These are phyloP conservation scores for Lipomyces sp. DNA, from an alignment of 805 yeast species.

Conservation along the genomic window DNA sequence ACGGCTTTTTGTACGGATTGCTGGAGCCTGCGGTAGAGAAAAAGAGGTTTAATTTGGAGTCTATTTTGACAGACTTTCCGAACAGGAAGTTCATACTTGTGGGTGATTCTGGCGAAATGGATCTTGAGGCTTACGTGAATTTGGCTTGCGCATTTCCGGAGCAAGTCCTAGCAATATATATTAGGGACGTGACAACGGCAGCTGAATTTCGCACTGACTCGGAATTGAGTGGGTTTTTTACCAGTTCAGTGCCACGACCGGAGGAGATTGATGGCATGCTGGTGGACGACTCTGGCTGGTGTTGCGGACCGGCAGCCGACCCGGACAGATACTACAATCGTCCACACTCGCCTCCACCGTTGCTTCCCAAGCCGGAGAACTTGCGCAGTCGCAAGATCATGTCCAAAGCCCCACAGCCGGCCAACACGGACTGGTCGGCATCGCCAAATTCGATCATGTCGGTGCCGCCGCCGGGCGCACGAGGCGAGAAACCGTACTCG, in stretches of 20 bases:
- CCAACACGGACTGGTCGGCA: conserved; percentile 16
- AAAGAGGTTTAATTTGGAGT: conserved; percentile 62
- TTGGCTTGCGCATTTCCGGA: conserved; percentile 60
- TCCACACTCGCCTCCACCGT: conserved; percentile 29
- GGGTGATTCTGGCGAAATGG: conserved; percentile 96
- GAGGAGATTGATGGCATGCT: conserved; percentile 30
- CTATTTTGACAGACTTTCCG: conserved; percentile 70
- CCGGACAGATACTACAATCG: conserved; percentile 20
- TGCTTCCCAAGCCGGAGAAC: conserved; percentile 25
- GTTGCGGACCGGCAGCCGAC: conserved; percentile 7
- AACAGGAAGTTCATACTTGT: conserved; percentile 72
- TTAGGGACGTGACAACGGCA: conserved; percentile 62
- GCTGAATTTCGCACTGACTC: conserved; percentile 21
- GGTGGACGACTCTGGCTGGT: conserved; percentile 23
- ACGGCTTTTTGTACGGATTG: conserved; percentile 74
- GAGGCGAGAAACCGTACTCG: not conserved
- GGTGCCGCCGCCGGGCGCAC: not conserved
- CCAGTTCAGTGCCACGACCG: conserved; percentile 35
- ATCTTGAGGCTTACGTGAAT: conserved; percentile 82
- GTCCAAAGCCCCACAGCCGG: conserved; percentile 16
- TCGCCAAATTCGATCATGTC: not conserved
- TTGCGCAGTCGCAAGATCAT: conserved; percentile 14
- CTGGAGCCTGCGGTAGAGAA: conserved; percentile 85
- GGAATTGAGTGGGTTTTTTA: conserved; percentile 28
- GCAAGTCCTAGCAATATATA: conserved; percentile 69